phyloP scores from a whole-genome alignment of 345 rosid genomes.

The Viola odorata region DNA sequence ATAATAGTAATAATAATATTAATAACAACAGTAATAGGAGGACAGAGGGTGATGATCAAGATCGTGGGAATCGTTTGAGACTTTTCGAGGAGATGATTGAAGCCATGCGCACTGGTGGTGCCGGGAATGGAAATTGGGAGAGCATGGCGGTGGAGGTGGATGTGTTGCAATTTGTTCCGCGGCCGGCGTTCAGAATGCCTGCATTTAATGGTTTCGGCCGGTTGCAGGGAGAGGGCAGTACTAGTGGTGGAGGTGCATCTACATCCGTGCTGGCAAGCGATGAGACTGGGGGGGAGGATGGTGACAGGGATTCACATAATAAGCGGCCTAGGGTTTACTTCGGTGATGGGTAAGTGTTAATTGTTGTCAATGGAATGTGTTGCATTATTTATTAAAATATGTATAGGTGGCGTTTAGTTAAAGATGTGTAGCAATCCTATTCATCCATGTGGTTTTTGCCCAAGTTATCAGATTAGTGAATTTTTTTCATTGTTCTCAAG shows the following conservation, averaged over 20 bases:
- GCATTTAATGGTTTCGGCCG: slow-evolving; percentile 14
- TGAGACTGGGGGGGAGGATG: slow-evolving; percentile 18
- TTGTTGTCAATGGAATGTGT: not conserved
- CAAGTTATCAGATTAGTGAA: not conserved
- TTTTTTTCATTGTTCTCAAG: not conserved
- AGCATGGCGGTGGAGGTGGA: slow-evolving; percentile 10
- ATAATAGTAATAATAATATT: not conserved
- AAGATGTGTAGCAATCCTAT: not conserved
- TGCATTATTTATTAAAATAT: not conserved
- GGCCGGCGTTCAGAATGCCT: slow-evolving; percentile 16
- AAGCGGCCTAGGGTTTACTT: slow-evolving; percentile 80
- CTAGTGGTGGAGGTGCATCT: slow-evolving; percentile 17
- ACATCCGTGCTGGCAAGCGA: slow-evolving; percentile 13
- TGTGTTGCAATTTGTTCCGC: not conserved
- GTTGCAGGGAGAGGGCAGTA: slow-evolving; percentile 58
- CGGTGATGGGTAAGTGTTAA: slow-evolving; percentile 44
- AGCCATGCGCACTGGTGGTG: slow-evolving; percentile 13
- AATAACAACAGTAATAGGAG: not conserved
- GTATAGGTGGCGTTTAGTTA: not conserved
- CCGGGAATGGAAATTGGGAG: slow-evolving; percentile 14
- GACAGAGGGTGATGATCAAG: slow-evolving; percentile 4
- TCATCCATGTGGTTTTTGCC: not conserved
- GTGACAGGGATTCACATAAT: slow-evolving; percentile 35
- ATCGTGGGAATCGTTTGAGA: slow-evolving; percentile 17
- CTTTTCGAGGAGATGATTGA: slow-evolving; percentile 35